Conservation (phyloP, 2,329 filamentous ascomycete genomes). For the Aspergillus flavus region DNA sequence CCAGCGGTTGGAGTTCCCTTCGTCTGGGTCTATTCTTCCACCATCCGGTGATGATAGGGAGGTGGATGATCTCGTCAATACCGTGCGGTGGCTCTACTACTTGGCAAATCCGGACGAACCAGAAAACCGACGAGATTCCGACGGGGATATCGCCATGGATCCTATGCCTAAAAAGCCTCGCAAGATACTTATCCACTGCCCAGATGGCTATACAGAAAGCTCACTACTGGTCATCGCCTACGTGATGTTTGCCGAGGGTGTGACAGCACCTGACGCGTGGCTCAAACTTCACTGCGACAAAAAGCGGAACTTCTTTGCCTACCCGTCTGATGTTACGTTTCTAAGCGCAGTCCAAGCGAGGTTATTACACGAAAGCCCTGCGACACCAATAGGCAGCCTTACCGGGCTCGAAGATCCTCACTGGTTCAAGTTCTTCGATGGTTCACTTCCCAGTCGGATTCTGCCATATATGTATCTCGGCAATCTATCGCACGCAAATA, state of each 20-base stretch:
- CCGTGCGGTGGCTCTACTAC: conserved; percentile 86
- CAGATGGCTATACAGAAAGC: conserved; percentile 94
- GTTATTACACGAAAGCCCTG: conserved; percentile 61
- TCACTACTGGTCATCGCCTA: conserved; percentile 88
- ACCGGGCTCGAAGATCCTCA: conserved; percentile 57
- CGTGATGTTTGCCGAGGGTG: conserved; percentile 85
- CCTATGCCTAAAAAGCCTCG: conserved; percentile 49
- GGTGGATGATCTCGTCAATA: conserved; percentile 80
- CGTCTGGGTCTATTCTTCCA: conserved; percentile 87
- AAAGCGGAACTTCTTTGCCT: conserved; percentile 92
- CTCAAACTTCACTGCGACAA: conserved; percentile 78
- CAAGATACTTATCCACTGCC: conserved; percentile 87
- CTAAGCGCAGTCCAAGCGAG: conserved; percentile 76
- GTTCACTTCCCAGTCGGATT: conserved; percentile 85
- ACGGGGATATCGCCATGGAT: conserved; percentile 61
- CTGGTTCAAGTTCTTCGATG: conserved; percentile 84
- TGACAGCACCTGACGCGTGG: conserved; percentile 83
- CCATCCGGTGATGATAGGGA: conserved; percentile 82
- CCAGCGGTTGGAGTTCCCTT: conserved; percentile 78
- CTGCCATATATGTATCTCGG: conserved; percentile 95
- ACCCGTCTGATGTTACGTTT: conserved; percentile 83
- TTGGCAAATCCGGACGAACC: conserved; percentile 66
- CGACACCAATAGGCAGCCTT: conserved; percentile 26
- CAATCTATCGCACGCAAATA: conserved; percentile 91
- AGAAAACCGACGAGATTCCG: conserved; percentile 47